A percentile compares a stretch with the other conserved stretches of the same genome.
Conservation (phyloP, 2,329 filamentous ascomycete genomes). For the Colletotrichum orbiculare region DNA sequence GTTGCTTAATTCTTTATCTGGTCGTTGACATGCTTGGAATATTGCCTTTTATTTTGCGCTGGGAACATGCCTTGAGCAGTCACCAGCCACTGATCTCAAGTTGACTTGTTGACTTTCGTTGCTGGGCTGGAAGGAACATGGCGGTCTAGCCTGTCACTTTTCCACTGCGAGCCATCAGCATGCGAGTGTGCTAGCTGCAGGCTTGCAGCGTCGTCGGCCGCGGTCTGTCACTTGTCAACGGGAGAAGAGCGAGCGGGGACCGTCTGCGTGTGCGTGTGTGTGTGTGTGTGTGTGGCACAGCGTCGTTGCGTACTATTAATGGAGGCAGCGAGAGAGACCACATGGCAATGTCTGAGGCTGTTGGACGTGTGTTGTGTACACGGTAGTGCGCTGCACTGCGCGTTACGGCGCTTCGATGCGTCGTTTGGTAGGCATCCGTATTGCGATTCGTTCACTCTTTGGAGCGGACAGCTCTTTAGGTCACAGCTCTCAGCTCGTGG, state of each 20-base stretch:
- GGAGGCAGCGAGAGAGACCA: constrained; percentile 17
- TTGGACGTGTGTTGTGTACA: background rate
- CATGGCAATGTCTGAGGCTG: constrained; percentile 34
- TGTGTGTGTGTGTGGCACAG: constrained; percentile 27
- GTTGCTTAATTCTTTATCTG: constrained; percentile 16
- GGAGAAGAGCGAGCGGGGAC: background rate
- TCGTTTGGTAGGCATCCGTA: background rate
- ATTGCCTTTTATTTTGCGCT: constrained; percentile 7
- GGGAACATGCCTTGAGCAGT: background rate
- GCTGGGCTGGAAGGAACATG: constrained; percentile 1
- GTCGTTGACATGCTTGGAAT: constrained; percentile 11
- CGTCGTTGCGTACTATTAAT: constrained; percentile 26
- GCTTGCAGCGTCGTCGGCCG: background rate
- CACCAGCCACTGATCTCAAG: background rate
- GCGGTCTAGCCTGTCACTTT: constrained; percentile 2
- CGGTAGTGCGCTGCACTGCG: background rate
- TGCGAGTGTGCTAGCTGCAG: background rate
- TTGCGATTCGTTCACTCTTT: background rate
- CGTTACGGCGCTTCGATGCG: background rate
- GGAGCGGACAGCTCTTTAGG: too few relatives aligned
- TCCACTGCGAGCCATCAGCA: background rate
- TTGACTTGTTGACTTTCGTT: constrained; percentile 13
- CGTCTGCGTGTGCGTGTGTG: too few relatives aligned
- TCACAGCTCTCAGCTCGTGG: constrained; percentile 1
- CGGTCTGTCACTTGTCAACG: constrained; percentile 16